Evolutionary conservation across 192 early-diverging fungal genomes (phyloP), one percentile per base, ranked within the genome.

Genomic region (Rhizoclosmatium sp.): DNA sequence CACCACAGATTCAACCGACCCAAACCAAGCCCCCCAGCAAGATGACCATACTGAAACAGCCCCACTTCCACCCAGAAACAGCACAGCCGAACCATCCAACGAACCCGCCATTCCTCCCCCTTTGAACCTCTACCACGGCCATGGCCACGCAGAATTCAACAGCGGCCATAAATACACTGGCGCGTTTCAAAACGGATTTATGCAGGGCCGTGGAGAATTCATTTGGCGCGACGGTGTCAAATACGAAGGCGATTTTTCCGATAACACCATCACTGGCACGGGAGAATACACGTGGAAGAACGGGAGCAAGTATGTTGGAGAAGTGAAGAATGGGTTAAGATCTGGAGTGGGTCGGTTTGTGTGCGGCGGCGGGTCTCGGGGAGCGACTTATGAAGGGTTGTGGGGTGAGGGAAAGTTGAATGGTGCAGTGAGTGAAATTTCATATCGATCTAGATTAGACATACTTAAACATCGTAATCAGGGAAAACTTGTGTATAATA

Each of bases 271-370:
- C 5, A 66, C 48, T 2, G 89, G 87, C 3, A 42, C 14, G 2
- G 89, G 89, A 0, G 56, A 45, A 3, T 90, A 87, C 69, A 78
- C 66, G 3, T 90, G 89, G 89, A 85, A 62, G 9, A 74, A 84
- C 44, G 87, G 87, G 2, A 83, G 78, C 23, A 45, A 40, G 19
- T 90, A 90, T 65, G 79, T 78, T 31, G 89, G 89, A 2, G 51
- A 85, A 46, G 78, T 90, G n/a, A 42, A 71, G 70, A 76, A 86
- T 70, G 85, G 87, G 1, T 61, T 88, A 2, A 66, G 86, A 44
- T 79, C 85, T 69, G 89, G 89, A 19, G 39, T 72, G 4, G 89
- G 89, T 3, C 40, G 39, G 4, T 87, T 88, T 58, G 59, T 40
- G 16, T 83, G 80, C 59, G 47, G 61, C 10, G 51, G 51, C 51